phyloP scores from a whole-genome alignment of 2,329 filamentous ascomycete genomes.

The Cryphonectria radicalis region DNA sequence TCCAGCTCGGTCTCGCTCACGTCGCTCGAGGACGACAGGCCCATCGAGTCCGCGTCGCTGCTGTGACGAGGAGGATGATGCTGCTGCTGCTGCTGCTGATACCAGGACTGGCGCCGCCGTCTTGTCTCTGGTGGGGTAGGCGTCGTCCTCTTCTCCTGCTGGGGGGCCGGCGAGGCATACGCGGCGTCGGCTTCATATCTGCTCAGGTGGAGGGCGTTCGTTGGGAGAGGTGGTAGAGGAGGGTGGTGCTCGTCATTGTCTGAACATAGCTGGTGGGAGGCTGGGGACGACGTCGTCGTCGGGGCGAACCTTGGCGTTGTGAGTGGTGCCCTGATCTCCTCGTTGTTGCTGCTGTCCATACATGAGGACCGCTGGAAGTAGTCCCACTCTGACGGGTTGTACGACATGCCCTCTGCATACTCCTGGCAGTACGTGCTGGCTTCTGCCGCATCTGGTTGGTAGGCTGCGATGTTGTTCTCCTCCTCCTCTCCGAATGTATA shows the following conservation, averaged over 20 bases:
- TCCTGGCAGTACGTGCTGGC: constrained; percentile 32
- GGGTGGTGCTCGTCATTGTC: not conserved
- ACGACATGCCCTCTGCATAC: constrained; percentile 25
- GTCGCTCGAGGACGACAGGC: constrained; percentile 7
- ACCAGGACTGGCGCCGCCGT: not conserved
- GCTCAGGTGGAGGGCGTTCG: constrained; percentile 8
- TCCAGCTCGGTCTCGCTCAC: constrained; percentile 12
- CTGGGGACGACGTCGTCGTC: not conserved
- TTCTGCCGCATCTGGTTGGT: constrained; percentile 26
- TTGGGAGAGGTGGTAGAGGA: not conserved
- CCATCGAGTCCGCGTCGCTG: not conserved
- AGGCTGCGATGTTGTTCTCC: constrained; percentile 25
- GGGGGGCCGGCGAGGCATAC: not conserved
- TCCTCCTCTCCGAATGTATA: constrained; percentile 15
- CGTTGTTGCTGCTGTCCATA: constrained; percentile 17
- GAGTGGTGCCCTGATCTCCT: constrained; percentile 11
- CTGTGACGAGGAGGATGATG: not conserved
- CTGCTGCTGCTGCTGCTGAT: not conserved
- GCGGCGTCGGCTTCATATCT: not conserved
- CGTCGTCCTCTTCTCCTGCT: not conserved
- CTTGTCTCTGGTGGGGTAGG: not conserved
- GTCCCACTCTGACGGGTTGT: constrained; percentile 26
- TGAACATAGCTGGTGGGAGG: not conserved
- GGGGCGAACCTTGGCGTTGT: constrained; percentile 8
- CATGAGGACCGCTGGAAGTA: not conserved